A percentile compares a stretch with the other conserved stretches of the same genome.
These are phyloP conservation scores for Panicum hallii DNA, from an alignment of 202 grass and related monocot genomes.

Conservation along the genomic window DNA sequence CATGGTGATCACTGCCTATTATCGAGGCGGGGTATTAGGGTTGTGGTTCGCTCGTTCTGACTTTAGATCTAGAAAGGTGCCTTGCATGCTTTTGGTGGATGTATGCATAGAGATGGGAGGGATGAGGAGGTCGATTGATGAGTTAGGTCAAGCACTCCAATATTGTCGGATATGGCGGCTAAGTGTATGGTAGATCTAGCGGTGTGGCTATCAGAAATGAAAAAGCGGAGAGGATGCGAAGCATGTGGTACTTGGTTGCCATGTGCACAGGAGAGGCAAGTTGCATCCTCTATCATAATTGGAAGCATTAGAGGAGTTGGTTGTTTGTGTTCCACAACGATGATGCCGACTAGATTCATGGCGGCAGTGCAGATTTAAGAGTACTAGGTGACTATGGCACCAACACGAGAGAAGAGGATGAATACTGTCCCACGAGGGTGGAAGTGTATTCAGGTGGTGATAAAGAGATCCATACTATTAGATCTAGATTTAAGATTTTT, in stretches of 20 bases:
- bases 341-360: not conserved
- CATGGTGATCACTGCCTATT: accelerated
- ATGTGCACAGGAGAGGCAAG: not conserved
- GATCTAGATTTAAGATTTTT: not conserved
- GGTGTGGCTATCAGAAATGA: not conserved
- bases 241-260: not conserved
- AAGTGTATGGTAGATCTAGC: not conserved
- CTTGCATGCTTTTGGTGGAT: no score
- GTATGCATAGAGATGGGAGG: not conserved
- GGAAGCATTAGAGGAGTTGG: not conserved
- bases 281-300: not conserved
- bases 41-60: not conserved
- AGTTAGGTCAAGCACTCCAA: not conserved
- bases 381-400: not conserved
- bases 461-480: not conserved
- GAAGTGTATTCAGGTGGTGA: not conserved
- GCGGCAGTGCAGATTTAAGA: not conserved
- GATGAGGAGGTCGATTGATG: not conserved
- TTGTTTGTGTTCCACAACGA: no score
- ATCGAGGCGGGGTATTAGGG: not conserved
- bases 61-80: not conserved
- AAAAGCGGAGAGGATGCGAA: not conserved
- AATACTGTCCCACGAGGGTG: no score
- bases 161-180: accelerated
- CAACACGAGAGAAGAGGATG: not conserved